These are phyloP conservation scores for Trichosanthes cucumerina DNA, from an alignment of 306 rosid genomes.

Conservation along the genomic window DNA sequence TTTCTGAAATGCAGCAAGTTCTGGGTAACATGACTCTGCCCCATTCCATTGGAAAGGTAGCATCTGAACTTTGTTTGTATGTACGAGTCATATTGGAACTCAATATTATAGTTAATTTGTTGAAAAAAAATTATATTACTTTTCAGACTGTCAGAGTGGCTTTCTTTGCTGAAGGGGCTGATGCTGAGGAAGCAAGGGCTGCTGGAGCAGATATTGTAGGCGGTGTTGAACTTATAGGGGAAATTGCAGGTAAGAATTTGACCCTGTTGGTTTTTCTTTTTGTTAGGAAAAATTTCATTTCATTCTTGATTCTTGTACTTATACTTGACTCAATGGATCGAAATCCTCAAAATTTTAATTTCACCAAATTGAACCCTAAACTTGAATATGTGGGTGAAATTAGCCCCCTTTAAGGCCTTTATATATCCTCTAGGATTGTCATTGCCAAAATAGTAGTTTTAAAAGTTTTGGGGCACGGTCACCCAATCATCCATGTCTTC, in stretches of 20 bases:
- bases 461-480: neutral
- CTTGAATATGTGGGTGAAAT: neutral
- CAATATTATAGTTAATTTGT: slow-evolving; percentile 18
- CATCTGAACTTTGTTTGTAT: neutral
- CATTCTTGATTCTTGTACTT: neutral
- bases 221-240: slow-evolving; percentile 84
- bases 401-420: neutral
- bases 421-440: neutral
- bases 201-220: slow-evolving; percentile 99
- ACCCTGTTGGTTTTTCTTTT: slow-evolving; percentile 8
- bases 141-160: slow-evolving; percentile 86
- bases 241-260: slow-evolving; percentile 73
- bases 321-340: neutral
- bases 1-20: slow-evolving; percentile 64
- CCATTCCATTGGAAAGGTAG: slow-evolving; percentile 91
- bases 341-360: neutral
- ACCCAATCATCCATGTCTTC: neutral
- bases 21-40: slow-evolving; percentile 89
- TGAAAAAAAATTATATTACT: slow-evolving; percentile 23
- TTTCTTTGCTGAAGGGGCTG: slow-evolving; percentile 94
- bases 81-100: slow-evolving; percentile 4
- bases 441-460: neutral
- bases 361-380: neutral
- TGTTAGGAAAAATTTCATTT: neutral
- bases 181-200: slow-evolving; percentile 96